Evolutionary conservation across 225 moss, liverwort and hornwort genomes (phyloP).

Genomic region (Climacium dendroides): DNA sequence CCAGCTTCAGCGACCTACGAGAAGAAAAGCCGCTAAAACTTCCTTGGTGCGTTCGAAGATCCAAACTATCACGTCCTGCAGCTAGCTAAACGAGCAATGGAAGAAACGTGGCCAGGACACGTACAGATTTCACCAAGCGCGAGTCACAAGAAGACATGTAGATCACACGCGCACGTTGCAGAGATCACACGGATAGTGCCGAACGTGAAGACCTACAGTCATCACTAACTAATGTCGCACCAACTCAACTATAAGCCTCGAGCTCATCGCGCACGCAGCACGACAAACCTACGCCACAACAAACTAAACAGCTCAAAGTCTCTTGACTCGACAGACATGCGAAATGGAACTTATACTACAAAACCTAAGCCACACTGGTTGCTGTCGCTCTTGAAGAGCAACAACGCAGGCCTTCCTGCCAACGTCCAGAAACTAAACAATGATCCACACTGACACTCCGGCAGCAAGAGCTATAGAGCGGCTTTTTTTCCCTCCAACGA

Average conservation of each 20-base stretch:
- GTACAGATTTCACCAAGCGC: background rate
- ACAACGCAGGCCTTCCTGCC: background rate
- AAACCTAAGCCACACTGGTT: background rate
- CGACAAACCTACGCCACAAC: too few relatives aligned
- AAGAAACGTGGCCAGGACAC: background rate
- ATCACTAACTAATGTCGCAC: background rate
- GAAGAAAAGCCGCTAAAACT: background rate
- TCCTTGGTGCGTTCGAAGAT: background rate
- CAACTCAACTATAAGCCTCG: too few relatives aligned
- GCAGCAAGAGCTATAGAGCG: background rate
- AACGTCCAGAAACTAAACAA: background rate
- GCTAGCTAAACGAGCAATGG: background rate
- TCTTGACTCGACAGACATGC: background rate
- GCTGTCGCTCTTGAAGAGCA: background rate
- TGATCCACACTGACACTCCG: background rate
- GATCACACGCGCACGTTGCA: background rate
- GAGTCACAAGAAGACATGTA: background rate
- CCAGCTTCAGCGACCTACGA: background rate
- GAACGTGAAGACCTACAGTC: background rate
- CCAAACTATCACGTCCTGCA: background rate
- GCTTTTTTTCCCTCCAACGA: background rate
- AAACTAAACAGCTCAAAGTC: too few relatives aligned
- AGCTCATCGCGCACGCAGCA: background rate
- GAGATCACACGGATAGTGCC: background rate
- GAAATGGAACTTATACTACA: background rate